Evolutionary conservation across 495 filamentous ascomycete species (phyloP), one percentile per base, ranked within the genome.

Genomic region (Evernia prunastri): DNA sequence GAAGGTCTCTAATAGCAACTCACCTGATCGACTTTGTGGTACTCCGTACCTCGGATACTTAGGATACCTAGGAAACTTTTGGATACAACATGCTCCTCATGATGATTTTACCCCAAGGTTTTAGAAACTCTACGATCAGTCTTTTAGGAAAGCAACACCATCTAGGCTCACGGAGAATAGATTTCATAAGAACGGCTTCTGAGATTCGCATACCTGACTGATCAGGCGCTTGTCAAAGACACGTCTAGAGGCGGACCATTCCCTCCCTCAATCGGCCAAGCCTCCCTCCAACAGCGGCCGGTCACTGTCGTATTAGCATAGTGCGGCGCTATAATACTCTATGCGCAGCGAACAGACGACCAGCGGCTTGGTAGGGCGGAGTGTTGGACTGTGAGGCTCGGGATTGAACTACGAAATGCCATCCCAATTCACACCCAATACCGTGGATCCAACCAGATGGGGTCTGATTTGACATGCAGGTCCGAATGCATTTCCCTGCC

Each of bases 381-480:
- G 7, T 37, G n/a, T 0, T 25, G 25, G 3, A 27, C 10, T 15
- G 23, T 51, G 23, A 54, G 27, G 47, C 23, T n/a, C 49, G 36
- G 23, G 43, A 15, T 10, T 49, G 25, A 23, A 31, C 18, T 23
- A 2, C 12, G n/a, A n/a, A 31, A 37, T 25, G 36, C 54, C 36
- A 25, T 39, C 18, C 7, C 29, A 20, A 51, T 60, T 12, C 23
- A 18, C 20, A 42, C 15, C 33, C 25, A 33, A n/a, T 7, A n/a
- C 42, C 11, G 4, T 17, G 9, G 39, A 33, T 15, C 23, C 20
- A 33, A 23, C 31, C 20, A 56, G 9, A 35, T 40, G 27, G 1
- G 25, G 37, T 4, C 43, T 10, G 36, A 54, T 15, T 60, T 63
- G 51, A 36, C 60, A 63, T 63, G 60, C 60, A 63, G 60, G 60